These are phyloP conservation scores for Echeveria elegans DNA, from an alignment of 164 flowering plant genomes.

Conservation along the genomic window DNA sequence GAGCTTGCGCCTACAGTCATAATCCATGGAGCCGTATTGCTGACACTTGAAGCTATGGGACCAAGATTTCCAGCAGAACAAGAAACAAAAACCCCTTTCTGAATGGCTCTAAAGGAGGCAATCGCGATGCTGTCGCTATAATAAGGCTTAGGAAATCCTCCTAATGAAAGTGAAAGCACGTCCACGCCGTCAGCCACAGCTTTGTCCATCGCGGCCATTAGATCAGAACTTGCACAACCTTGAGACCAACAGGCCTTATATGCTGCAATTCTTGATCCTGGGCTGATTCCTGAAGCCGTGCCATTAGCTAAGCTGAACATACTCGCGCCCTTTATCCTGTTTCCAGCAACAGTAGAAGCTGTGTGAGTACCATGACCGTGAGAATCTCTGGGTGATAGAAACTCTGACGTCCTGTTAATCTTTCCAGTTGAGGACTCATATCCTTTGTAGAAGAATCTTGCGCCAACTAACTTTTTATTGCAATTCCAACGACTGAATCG, in stretches of 20 bases:
- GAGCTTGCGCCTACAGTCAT: constrained; percentile 70
- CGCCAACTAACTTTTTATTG: constrained; percentile 53
- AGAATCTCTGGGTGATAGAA: constrained; percentile 45
- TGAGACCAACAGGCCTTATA: constrained; percentile 56
- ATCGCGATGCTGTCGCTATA: constrained; percentile 46
- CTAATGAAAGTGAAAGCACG: constrained; percentile 62
- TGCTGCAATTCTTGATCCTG: constrained; percentile 49
- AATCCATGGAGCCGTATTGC: constrained; percentile 67
- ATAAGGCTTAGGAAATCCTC: constrained; percentile 36
- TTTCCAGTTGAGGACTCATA: constrained; percentile 34
- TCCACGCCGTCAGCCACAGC: constrained; percentile 74
- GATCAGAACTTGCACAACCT: constrained; percentile 52
- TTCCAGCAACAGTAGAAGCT: constrained; percentile 70
- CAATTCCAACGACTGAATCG: constrained; percentile 39
- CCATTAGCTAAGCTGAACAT: constrained; percentile 56
- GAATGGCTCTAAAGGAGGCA: constrained; percentile 21
- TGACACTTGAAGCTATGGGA: constrained; percentile 32
- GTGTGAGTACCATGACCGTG: constrained; percentile 86
- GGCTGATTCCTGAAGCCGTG: constrained; percentile 54
- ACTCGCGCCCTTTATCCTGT: constrained; percentile 34
- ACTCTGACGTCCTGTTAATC: constrained; percentile 37
- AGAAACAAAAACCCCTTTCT: constrained; percentile 44
- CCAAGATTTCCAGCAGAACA: constrained; percentile 66
- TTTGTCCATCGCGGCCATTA: constrained; percentile 56
- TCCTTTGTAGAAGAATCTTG: constrained; percentile 43